Conservation (phyloP, 2,329 filamentous ascomycete genomes). For the Xylariaceae sp. region DNA sequence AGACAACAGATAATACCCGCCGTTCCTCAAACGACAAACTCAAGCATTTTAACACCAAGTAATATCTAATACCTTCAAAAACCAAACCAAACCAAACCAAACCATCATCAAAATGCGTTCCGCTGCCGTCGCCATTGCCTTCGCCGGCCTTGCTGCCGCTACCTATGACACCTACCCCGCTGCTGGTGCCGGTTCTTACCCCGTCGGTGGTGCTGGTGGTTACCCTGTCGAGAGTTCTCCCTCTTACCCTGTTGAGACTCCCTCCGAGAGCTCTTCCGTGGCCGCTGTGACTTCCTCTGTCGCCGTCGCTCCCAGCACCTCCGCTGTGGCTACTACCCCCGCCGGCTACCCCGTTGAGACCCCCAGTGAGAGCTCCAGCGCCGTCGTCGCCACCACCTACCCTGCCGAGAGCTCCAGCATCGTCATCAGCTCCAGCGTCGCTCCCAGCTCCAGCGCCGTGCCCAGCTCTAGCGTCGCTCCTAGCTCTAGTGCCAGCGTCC, state of each 20-base stretch:
- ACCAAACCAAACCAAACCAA: constrained; percentile 1
- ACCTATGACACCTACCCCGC: constrained; percentile 17
- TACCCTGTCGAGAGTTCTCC: constrained; percentile 10
- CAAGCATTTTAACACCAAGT: constrained; percentile 13
- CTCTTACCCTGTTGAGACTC: constrained; percentile 5
- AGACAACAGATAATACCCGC: constrained; percentile 16
- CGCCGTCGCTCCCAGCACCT: constrained; percentile 6
- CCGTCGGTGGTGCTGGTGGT: constrained; percentile 4
- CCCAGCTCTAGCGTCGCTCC: not conserved
- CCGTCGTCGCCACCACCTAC: constrained; percentile 5
- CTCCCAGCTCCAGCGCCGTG: constrained; percentile 4
- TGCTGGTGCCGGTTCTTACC: constrained; percentile 9
- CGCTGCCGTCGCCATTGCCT: constrained; percentile 16
- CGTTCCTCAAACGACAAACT: constrained; percentile 7
- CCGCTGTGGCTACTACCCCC: constrained; percentile 1
- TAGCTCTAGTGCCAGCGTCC: not conserved
- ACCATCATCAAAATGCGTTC: constrained; percentile 20
- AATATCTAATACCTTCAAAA: constrained; percentile 20
- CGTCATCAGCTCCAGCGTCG: not conserved
- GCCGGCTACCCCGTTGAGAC: constrained; percentile 5
- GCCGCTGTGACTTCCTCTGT: not conserved
- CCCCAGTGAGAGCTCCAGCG: not conserved
- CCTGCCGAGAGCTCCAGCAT: constrained; percentile 8
- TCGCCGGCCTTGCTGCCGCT: constrained; percentile 18
- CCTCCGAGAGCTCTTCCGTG: not conserved